These are phyloP conservation scores for Alternaria triticina DNA, from an alignment of 2,329 filamentous ascomycete genomes.

Conservation along the genomic window DNA sequence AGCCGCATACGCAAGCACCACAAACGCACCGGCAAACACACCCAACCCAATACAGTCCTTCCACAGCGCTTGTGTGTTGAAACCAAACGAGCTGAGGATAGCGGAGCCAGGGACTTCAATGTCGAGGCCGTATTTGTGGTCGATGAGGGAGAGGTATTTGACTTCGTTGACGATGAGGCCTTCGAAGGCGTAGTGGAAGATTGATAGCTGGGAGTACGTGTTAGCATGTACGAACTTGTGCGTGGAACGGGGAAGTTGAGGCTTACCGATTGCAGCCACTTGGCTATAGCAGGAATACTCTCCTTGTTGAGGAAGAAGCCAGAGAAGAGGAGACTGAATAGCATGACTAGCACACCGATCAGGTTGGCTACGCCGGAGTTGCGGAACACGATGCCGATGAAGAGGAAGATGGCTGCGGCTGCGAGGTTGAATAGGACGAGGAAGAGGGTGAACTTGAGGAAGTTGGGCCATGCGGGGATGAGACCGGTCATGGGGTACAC, in stretches of 20 bases:
- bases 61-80: slow-evolving; percentile 87
- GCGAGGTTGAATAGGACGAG: slow-evolving; percentile 96
- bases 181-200: slow-evolving; percentile 98
- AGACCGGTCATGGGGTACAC: slow-evolving; percentile 98
- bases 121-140: slow-evolving; percentile 94
- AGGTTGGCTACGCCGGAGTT: slow-evolving; percentile 91
- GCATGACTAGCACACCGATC: slow-evolving; percentile 93
- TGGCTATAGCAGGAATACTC: slow-evolving; percentile 81
- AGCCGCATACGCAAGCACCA: slow-evolving; percentile 84
- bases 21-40: slow-evolving; percentile 81
- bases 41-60: slow-evolving; percentile 80
- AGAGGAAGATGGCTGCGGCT: slow-evolving; percentile 89
- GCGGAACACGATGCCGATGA: slow-evolving; percentile 94
- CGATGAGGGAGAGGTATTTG: slow-evolving; percentile 83
- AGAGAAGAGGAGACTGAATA: slow-evolving; percentile 94
- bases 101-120: slow-evolving; percentile 95
- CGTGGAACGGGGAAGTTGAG: not conserved
- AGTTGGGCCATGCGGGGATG: slow-evolving; percentile 79
- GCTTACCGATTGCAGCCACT: slow-evolving; percentile 85
- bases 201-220: slow-evolving; percentile 69
- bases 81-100: slow-evolving; percentile 93
- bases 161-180: slow-evolving; percentile 97
- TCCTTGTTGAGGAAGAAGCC: slow-evolving; percentile 94
- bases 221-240: slow-evolving; percentile 9
- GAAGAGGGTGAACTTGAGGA: slow-evolving; percentile 89